Conservation (phyloP, 2,329 filamentous ascomycete genomes). For the Fusarium verrucosum region DNA sequence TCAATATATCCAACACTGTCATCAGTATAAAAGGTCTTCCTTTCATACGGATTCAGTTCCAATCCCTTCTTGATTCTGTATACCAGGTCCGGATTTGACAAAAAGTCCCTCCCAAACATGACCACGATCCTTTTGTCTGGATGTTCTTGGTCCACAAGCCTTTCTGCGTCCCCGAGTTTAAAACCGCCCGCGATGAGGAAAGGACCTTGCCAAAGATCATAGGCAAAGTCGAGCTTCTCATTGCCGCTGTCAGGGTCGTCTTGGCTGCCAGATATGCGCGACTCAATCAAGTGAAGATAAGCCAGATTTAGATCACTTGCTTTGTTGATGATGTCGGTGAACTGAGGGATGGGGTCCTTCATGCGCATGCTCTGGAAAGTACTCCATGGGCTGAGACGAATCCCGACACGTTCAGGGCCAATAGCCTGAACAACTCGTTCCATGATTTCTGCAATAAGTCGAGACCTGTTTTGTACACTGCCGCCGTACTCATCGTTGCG, state of each 20-base stretch:
- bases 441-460: slow-evolving; percentile 62
- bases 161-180: slow-evolving; percentile 34
- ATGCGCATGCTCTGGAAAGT: slow-evolving; percentile 72
- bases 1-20: slow-evolving; percentile 42
- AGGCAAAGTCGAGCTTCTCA: slow-evolving; percentile 49
- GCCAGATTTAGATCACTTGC: slow-evolving; percentile 63
- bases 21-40: slow-evolving; percentile 42
- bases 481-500: slow-evolving; percentile 64
- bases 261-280: slow-evolving; percentile 57
- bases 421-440: slow-evolving; percentile 51
- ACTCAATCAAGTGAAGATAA: slow-evolving; percentile 70
- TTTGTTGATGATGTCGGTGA: slow-evolving; percentile 63
- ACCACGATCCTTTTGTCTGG: slow-evolving; percentile 47
- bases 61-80: slow-evolving; percentile 43
- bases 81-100: slow-evolving; percentile 45
- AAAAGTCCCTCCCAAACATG: slow-evolving; percentile 48
- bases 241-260: slow-evolving; percentile 49
- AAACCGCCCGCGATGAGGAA: slow-evolving; percentile 51
- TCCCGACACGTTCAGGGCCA: slow-evolving; percentile 62
- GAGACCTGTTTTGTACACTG: slow-evolving; percentile 60
- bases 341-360: slow-evolving; percentile 70
- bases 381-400: slow-evolving; percentile 69
- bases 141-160: slow-evolving; percentile 45
- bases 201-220: slow-evolving; percentile 47
- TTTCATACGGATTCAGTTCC: slow-evolving; percentile 40